Base-by-base conservation (phyloP, 306 rosid species). In the Spatholobus suberectus region DNA sequence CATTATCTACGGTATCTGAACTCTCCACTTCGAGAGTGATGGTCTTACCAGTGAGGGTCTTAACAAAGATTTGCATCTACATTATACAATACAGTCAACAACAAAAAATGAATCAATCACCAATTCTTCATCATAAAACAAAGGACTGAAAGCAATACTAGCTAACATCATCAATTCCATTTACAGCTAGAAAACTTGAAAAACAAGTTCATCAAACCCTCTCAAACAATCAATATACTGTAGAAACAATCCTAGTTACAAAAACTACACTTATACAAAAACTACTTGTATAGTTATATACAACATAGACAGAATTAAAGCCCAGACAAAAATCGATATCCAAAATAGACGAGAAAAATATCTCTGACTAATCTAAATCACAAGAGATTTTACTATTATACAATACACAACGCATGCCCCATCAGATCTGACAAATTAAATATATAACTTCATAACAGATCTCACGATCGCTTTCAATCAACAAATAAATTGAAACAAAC, bases 11-110 rank as follows among this genome's bases (percentile, higher is more conserved):
- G 7, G 83, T 79, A 1, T 79, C 83, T 5, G 83, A 79, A 21
- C 83, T 69, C 83, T 79, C 83, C 0, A 79, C 83, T 10, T 79
- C 83, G 4, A 79, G 47, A 20, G 83, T 79, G n/a, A 70, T 79
- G 4, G 83, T 79, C 77, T 79, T 79, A 5, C 83, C 83, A 0
- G 83, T 80, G 18, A 80, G 83, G 4, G 78, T 80, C 37, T 80
- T 80, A 0, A 81, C 84, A 20, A 81, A 81, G 10, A 81, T 81
- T 47, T 81, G 83, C 77, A 70, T 80, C 83, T 80, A 40, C 13
- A 55, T 5, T 0, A 67, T 6, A 14, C 5, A 0, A 23, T 3
- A 76, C 13, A 17, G 26, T 4, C 2, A 0, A 37, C 11, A 21
- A n/a, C n/a, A n/a, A n/a, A n/a, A n/a, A 1, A 66, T n/a, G 34